phyloP scores from a whole-genome alignment of 1,139 yeast genomes.

The Candida glucosophila region DNA sequence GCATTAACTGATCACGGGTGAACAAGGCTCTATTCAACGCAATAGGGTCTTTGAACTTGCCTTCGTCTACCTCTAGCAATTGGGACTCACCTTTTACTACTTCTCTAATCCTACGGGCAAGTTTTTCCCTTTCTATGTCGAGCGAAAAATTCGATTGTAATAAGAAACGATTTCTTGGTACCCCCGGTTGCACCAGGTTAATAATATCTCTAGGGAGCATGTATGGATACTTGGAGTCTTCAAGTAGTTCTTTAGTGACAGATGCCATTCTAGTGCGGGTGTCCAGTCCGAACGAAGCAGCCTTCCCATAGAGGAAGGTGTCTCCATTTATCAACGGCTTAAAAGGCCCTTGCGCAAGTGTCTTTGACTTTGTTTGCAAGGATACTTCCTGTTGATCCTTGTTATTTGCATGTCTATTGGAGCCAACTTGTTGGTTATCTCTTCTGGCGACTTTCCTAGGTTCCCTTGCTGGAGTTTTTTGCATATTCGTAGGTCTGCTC shows the following conservation, averaged over 20 bases:
- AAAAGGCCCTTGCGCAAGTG: constrained; percentile 12
- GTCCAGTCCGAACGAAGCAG: constrained; percentile 22
- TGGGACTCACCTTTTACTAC: constrained; percentile 28
- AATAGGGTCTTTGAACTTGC: constrained; percentile 6
- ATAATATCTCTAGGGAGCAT: constrained; percentile 29
- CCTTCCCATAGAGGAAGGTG: constrained; percentile 33
- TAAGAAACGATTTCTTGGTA: constrained; percentile 20
- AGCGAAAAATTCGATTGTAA: constrained; percentile 24
- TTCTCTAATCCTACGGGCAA: constrained; percentile 19
- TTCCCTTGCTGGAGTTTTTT: too few relatives aligned
- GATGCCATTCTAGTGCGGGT: constrained; percentile 33
- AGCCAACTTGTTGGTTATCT: too few relatives aligned
- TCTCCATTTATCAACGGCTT: constrained; percentile 19
- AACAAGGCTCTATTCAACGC: constrained; percentile 11
- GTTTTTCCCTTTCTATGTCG: constrained; percentile 15
- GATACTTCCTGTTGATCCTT: too few relatives aligned
- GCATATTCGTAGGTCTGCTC: too few relatives aligned
- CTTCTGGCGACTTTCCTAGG: too few relatives aligned
- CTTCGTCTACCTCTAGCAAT: constrained; percentile 6
- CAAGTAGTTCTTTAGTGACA: constrained; percentile 30
- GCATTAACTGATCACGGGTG: constrained; percentile 16
- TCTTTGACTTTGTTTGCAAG: constrained; percentile 9
- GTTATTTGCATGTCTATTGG: too few relatives aligned
- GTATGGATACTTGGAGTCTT: constrained; percentile 36
- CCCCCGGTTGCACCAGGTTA: constrained; percentile 12